phyloP scores from a whole-genome alignment of 2,329 filamentous ascomycete genomes.

The Biscogniauxia marginata region DNA sequence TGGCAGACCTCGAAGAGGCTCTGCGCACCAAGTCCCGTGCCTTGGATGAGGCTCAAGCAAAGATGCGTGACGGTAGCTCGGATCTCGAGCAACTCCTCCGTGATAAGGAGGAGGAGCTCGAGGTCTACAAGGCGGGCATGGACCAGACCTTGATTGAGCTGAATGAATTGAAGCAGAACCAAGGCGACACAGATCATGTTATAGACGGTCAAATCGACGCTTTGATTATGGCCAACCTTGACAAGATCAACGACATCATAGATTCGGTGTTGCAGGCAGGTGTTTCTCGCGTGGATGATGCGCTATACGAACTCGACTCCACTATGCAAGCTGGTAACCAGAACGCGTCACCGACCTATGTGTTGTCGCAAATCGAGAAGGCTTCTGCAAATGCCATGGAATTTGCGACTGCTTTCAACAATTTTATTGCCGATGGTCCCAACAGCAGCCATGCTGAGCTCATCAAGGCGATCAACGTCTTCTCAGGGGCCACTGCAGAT shows the following conservation, averaged over 20 bases:
- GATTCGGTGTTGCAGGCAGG: slow-evolving; percentile 94
- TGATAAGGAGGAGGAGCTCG: slow-evolving; percentile 96
- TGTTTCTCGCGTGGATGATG: slow-evolving; percentile 91
- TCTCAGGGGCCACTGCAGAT: slow-evolving; percentile 86
- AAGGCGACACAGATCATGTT: slow-evolving; percentile 73
- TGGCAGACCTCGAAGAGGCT: slow-evolving; percentile 93
- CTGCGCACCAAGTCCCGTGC: slow-evolving; percentile 83
- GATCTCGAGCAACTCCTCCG: slow-evolving; percentile 83
- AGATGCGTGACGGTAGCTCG: slow-evolving; percentile 74
- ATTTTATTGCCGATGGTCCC: slow-evolving; percentile 94
- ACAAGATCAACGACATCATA: slow-evolving; percentile 96
- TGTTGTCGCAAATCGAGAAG: slow-evolving; percentile 96
- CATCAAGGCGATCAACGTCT: slow-evolving; percentile 88
- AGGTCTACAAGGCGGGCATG: slow-evolving; percentile 98
- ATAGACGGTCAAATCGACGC: slow-evolving; percentile 90
- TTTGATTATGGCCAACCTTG: slow-evolving; percentile 79
- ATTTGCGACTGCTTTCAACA: slow-evolving; percentile 97
- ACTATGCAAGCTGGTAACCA: slow-evolving; percentile 99
- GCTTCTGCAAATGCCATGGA: slow-evolving; percentile 92
- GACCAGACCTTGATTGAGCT: slow-evolving; percentile 92
- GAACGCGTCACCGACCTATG: slow-evolving; percentile 91
- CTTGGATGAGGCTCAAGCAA: slow-evolving; percentile 78
- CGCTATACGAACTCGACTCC: slow-evolving; percentile 94
- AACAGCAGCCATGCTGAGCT: slow-evolving; percentile 87
- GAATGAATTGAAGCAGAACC: slow-evolving; percentile 77